Evolutionary conservation across 2,329 filamentous ascomycete species (phyloP).

Genomic region (Ceratocystis lukuohia): DNA sequence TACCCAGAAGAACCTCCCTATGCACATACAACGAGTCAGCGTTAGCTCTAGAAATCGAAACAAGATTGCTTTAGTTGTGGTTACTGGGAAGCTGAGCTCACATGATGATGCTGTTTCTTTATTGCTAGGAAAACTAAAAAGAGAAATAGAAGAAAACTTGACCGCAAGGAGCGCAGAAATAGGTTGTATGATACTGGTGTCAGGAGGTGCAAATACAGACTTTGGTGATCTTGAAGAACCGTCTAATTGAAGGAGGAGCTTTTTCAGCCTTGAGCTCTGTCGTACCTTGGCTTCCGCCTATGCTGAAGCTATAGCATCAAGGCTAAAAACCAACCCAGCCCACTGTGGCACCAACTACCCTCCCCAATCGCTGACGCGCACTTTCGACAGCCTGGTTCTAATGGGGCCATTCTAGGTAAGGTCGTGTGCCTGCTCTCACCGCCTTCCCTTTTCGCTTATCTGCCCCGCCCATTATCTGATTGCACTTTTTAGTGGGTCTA

Average conservation of each 20-base stretch:
- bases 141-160: neutral
- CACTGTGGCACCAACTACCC: slow-evolving; percentile 13
- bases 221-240: slow-evolving; percentile 6
- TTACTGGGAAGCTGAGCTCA: slow-evolving; percentile 1
- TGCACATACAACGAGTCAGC: neutral
- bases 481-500: slow-evolving; percentile 19
- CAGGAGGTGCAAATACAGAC: neutral
- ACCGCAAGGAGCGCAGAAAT: neutral
- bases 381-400: slow-evolving; percentile 19
- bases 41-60: slow-evolving; percentile 1
- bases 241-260: slow-evolving; percentile 5
- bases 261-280: slow-evolving; percentile 17
- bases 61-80: neutral
- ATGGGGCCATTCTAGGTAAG: neutral
- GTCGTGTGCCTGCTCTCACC: slow-evolving; percentile 28
- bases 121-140: neutral
- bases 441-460: slow-evolving; percentile 21
- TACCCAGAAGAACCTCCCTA: slow-evolving; percentile 96
- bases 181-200: neutral
- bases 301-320: slow-evolving; percentile 16
- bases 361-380: slow-evolving; percentile 15
- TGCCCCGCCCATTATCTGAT: slow-evolving; percentile 20
- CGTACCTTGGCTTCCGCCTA: slow-evolving; percentile 15
- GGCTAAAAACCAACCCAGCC: neutral
- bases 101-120: slow-evolving; percentile 4